These are phyloP conservation scores for Colletotrichum sp. DNA, from an alignment of 2,329 filamentous ascomycete genomes.

Conservation along the genomic window DNA sequence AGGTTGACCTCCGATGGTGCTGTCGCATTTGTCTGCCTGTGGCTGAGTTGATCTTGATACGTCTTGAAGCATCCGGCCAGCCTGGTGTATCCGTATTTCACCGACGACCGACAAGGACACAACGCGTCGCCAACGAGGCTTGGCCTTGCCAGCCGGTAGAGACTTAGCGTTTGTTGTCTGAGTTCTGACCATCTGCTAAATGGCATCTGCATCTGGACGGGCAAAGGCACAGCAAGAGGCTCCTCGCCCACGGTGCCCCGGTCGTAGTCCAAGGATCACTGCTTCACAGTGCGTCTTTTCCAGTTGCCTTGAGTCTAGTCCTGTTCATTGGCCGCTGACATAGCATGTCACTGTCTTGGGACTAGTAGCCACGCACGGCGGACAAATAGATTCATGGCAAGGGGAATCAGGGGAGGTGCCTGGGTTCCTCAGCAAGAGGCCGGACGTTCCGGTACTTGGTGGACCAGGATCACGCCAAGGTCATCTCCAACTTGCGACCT, in stretches of 20 bases:
- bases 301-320: background rate
- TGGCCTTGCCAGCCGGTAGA: background rate
- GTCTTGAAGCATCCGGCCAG: background rate
- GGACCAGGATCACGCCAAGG: background rate
- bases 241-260: background rate
- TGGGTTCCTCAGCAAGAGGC: background rate
- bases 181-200: background rate
- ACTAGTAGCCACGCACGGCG: background rate
- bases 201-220: background rate
- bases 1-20: background rate
- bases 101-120: background rate
- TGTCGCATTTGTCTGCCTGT: background rate
- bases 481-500: background rate
- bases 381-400: background rate
- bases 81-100: background rate
- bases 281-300: background rate
- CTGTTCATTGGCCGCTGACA: background rate
- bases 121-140: background rate
- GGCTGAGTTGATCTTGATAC: background rate
- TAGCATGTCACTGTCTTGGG: background rate
- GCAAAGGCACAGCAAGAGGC: background rate
- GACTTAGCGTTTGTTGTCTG: background rate
- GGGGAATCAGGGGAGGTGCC: background rate
- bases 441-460: constrained; percentile 8
- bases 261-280: background rate